A percentile compares a stretch with the other conserved stretches of the same genome.
Conservation (phyloP, 176 grass and related monocot genomes). For the Aechmea fasciata region DNA sequence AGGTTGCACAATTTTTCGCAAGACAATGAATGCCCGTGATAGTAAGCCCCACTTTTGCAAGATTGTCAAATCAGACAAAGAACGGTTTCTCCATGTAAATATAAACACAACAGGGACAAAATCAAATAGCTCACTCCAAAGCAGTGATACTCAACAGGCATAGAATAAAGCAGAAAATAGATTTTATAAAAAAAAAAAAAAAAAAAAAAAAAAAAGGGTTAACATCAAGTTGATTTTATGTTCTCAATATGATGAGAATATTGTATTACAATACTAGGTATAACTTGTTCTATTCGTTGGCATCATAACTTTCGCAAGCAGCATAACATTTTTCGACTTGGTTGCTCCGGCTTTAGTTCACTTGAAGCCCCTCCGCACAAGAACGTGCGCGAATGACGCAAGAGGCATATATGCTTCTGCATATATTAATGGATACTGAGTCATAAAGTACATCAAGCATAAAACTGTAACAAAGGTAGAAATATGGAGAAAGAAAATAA, state of each 20-base stretch:
- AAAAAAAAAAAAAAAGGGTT: background rate
- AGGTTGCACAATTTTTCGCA: no score
- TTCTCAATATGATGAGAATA: background rate
- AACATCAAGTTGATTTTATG: background rate
- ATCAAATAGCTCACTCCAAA: background rate
- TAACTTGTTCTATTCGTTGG: background rate
- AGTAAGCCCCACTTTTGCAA: no score
- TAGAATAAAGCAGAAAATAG: background rate
- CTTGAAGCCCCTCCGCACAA: background rate
- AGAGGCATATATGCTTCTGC: background rate
- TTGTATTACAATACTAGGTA: background rate
- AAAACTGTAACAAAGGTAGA: background rate
- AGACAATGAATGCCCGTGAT: no score
- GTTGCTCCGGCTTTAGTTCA: background rate
- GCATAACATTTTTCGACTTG: background rate
- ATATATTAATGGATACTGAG: background rate
- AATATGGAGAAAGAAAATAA: background rate
- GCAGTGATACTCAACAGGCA: background rate
- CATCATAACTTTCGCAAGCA: background rate
- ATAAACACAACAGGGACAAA: no score
- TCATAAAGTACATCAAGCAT: background rate
- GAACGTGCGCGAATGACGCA: background rate
- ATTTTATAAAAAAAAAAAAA: background rate
- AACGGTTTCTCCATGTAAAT: no score
- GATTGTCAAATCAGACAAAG: no score